Base-by-base conservation (phyloP, 495 filamentous ascomycete species). In the Aspergillus wentii region DNA sequence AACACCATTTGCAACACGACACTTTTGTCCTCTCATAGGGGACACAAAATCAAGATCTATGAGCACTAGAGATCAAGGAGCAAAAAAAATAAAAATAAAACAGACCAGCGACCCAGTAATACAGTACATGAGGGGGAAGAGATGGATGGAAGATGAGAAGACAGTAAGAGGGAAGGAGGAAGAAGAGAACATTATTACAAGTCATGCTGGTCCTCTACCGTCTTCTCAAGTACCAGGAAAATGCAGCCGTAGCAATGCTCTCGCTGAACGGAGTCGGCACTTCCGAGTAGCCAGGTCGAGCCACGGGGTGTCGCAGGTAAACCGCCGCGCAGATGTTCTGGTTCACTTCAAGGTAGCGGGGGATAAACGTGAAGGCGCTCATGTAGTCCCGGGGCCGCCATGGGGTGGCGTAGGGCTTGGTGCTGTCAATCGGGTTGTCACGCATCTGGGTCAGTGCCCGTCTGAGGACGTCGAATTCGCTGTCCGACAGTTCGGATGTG, bases 301-400 rank as follows among this genome's bases (percentile, higher is more conserved):
- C 94, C 32, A 96, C 94, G 3, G 92, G 94, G 68, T 97, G 89
- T 43, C 92, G 77, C 44, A 98, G 64, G 65, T 97, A 98, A 27
- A 98, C 91, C 14, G 92, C 92, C 11, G 88, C 79, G 66, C 92
- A 97, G 51, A 95, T 84, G 51, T 85, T 88, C 56, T 91, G 90
- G 70, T 96, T 95, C 52, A 98, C 92, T 68, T 98, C 92, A 41
- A 98, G 75, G 65, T 95, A 98, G 41, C 85, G 73, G 15, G 92
- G 92, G 41, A 98, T 88, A 61, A 95, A 95, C 10, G 89, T 88
- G 59, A 97, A 98, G 2, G 88, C 79, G 14, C 74, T 68, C 85
- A 98, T 90, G 68, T 77, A 97, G 33, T 80, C 72, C 27, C 89
- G 71, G n/a, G 92, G 92, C 19, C 68, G 58, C 92, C 92, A 98